These are phyloP conservation scores for Tinospora cordifolia DNA, from an alignment of 164 flowering plant genomes.

Conservation along the genomic window DNA sequence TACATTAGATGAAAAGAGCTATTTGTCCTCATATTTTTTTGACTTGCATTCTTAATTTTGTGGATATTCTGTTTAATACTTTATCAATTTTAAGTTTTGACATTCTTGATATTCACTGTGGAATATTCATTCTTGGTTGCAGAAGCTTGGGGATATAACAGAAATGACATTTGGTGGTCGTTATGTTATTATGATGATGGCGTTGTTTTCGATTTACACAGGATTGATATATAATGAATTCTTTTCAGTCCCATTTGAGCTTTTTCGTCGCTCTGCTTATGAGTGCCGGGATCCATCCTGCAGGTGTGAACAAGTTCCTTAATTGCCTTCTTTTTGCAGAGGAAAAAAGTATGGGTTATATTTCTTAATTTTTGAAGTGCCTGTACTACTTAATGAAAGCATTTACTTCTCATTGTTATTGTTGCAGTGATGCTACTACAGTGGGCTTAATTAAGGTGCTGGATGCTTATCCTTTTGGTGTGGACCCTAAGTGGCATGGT, in stretches of 20 bases:
- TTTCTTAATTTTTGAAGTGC: background rate
- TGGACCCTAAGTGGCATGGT: slow-evolving; percentile 97
- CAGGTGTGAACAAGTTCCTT: slow-evolving; percentile 42
- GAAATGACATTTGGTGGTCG: slow-evolving; percentile 98
- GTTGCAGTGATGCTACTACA: slow-evolving; percentile 66
- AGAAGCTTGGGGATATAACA: slow-evolving; percentile 93
- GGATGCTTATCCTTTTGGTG: slow-evolving; percentile 81
- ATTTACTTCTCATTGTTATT: background rate
- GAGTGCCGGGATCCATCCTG: slow-evolving; percentile 81
- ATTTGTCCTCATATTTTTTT: background rate
- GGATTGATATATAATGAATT: slow-evolving; percentile 94
- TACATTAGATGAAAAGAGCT: background rate
- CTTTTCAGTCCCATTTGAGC: slow-evolving; percentile 86
- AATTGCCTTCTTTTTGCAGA: background rate
- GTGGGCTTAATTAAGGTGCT: slow-evolving; percentile 78
- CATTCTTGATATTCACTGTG: slow-evolving; percentile 1
- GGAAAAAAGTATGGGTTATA: background rate
- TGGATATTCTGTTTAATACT: background rate
- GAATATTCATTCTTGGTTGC: slow-evolving; percentile 18
- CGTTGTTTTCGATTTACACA: slow-evolving; percentile 91
- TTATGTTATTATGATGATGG: slow-evolving; percentile 87
- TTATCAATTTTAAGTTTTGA: background rate
- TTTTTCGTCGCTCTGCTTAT: slow-evolving; percentile 90
- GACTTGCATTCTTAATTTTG: background rate
- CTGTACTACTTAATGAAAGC: background rate